phyloP scores from a whole-genome alignment of 2,329 filamentous ascomycete genomes.

The Aureobasidium leucospermi region DNA sequence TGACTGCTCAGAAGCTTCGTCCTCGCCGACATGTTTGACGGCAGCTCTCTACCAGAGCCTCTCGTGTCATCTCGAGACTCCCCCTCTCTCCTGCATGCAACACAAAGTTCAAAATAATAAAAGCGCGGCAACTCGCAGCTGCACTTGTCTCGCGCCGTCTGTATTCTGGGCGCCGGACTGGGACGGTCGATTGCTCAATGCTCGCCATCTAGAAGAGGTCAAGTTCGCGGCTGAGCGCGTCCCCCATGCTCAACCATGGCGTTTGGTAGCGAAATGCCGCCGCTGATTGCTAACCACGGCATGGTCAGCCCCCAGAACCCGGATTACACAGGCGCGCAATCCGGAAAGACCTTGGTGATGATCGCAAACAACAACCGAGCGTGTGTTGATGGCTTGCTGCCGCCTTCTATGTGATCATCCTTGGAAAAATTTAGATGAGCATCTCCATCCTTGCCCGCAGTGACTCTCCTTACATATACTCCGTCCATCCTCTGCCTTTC shows the following conservation, averaged over 20 bases:
- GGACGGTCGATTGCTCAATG: slow-evolving; percentile 2
- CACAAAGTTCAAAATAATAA: background rate
- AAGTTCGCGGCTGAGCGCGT: slow-evolving; percentile 12
- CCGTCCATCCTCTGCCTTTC: background rate
- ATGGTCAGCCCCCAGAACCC: slow-evolving; percentile 10
- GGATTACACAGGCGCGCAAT: slow-evolving; percentile 13
- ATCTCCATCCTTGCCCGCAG: background rate
- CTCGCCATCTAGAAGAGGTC: slow-evolving; percentile 3
- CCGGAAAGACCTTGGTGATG: slow-evolving; percentile 11
- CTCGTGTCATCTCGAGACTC: background rate
- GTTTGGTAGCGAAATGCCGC: slow-evolving; percentile 12
- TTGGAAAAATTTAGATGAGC: slow-evolving; percentile 6
- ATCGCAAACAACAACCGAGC: slow-evolving; percentile 13
- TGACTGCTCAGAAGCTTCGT: slow-evolving; percentile 3
- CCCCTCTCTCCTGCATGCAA: slow-evolving; percentile 8
- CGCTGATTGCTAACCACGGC: slow-evolving; percentile 10
- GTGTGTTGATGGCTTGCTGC: slow-evolving; percentile 6
- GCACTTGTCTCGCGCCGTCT: slow-evolving; percentile 4
- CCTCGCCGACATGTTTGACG: background rate
- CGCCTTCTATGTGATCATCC: slow-evolving; percentile 4
- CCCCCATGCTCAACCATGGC: slow-evolving; percentile 9
- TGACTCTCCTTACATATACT: slow-evolving; percentile 11
- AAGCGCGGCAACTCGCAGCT: slow-evolving; percentile 1
- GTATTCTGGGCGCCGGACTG: background rate
- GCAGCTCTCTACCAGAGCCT: background rate